Evolutionary conservation across 805 yeast genomes (phyloP).

Genomic region (Candida lessepsii): DNA sequence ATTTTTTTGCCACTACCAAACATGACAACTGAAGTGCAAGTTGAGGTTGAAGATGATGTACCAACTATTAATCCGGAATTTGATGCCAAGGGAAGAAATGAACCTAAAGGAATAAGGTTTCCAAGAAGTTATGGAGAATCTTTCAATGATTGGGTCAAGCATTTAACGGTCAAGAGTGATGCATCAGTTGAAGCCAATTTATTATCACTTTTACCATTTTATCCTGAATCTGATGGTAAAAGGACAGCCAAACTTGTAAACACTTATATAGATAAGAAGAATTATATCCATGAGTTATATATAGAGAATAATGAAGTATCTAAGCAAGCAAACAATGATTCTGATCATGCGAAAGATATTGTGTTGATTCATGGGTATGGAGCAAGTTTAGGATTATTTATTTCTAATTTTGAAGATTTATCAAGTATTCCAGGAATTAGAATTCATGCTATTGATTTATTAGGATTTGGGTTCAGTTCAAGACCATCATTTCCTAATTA

Average conservation of each 20-base stretch:
- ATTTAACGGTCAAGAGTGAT: slow-evolving; percentile 25
- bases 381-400: slow-evolving; percentile 81
- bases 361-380: slow-evolving; percentile 92
- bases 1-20: neutral
- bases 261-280: slow-evolving; percentile 54
- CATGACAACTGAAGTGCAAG: slow-evolving; percentile 6
- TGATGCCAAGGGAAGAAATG: neutral
- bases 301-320: slow-evolving; percentile 45
- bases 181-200: slow-evolving; percentile 38
- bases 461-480: slow-evolving; percentile 71
- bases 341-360: slow-evolving; percentile 43
- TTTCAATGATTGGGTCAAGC: slow-evolving; percentile 32
- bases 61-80: slow-evolving; percentile 8
- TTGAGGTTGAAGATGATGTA: slow-evolving; percentile 2
- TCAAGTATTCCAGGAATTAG: slow-evolving; percentile 51
- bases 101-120: slow-evolving; percentile 2
- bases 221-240: slow-evolving; percentile 50
- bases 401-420: slow-evolving; percentile 59
- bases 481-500: slow-evolving; percentile 47
- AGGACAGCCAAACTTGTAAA: slow-evolving; percentile 48
- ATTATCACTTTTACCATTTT: slow-evolving; percentile 58
- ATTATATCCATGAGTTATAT: slow-evolving; percentile 74
- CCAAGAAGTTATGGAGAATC: slow-evolving; percentile 14
- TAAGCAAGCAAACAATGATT: slow-evolving; percentile 2
- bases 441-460: slow-evolving; percentile 67